Evolutionary conservation across 441 rosid genomes (phyloP), one percentile per base, ranked within the genome.

Genomic region (Gossypium aridum): DNA sequence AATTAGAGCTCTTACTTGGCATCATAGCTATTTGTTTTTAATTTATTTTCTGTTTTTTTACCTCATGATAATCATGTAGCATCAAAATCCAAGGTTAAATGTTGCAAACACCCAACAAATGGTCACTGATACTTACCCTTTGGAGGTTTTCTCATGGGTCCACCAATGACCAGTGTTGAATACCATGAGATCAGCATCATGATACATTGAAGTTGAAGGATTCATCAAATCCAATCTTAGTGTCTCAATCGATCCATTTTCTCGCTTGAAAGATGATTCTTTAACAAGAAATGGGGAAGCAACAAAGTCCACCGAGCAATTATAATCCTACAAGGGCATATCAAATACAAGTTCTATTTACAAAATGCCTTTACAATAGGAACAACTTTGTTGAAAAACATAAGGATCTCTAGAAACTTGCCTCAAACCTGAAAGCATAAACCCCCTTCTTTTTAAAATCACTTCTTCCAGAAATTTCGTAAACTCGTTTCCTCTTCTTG

Each of bases 111-210:
- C 28, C 7, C 12, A 14, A 55, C 26, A 63, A 56, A 70, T n/a
- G 45, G 10, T 62, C 17, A 43, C 72, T 16, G 67, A 16, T 6
- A 74, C 79, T 74, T 75, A 88, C 92, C 90, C 91, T 80, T 72
- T 84, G 37, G 89, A 85, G n/a, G 92, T 88, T 83, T 90, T 90
- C 72, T 90, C 95, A 12, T 90, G 91, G 28, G 91, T 90, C 95
- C 95, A 90, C 95, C 95, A 88, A 79, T 88, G 95, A 63, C 92
- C 95, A 0, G 92, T 88, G 72, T 88, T 90, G 83, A 90, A 90
- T 53, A 90, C 74, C 19, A 90, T 72, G 66, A 90, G 76, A 64
- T 90, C 92, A n/a, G 95, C 90, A 68, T 89, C 89, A 26, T 55
- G 79, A 70, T 87, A 90, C 85, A 75, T 87, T 3, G 83, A 79